These are phyloP conservation scores for Candida hungchunana DNA, from an alignment of 805 yeast species.

Conservation along the genomic window DNA sequence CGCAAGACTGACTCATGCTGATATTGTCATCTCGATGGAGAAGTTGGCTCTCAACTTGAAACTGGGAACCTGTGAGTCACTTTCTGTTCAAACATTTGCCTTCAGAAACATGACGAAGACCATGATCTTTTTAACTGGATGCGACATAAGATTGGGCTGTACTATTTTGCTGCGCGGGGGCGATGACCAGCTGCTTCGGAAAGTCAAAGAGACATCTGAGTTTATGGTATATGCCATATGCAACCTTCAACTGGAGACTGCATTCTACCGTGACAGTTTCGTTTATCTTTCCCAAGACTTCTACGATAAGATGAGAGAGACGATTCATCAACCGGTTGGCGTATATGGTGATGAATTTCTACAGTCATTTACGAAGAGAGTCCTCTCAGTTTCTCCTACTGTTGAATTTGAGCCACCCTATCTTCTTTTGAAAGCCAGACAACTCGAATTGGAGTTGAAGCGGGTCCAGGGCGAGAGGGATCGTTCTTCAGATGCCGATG, in stretches of 20 bases:
- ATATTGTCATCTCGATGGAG: conserved; percentile 81
- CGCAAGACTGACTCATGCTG: conserved; percentile 76
- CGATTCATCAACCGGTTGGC: conserved; percentile 11
- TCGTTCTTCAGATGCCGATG: conserved; percentile 17
- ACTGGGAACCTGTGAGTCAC: conserved; percentile 69
- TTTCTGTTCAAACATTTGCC: conserved; percentile 67
- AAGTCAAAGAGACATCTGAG: conserved; percentile 73
- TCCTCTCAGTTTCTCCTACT: conserved; percentile 81
- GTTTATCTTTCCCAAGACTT: conserved; percentile 43
- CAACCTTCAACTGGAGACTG: conserved; percentile 75
- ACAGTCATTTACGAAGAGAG: conserved; percentile 40
- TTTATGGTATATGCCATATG: conserved; percentile 76
- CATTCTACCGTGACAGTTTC: conserved; percentile 66
- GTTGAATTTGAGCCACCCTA: conserved; percentile 71
- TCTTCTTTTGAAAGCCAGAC: conserved; percentile 50
- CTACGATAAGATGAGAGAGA: conserved; percentile 26
- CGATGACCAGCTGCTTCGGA: conserved; percentile 52
- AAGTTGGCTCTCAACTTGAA: conserved; percentile 67
- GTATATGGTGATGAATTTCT: conserved; percentile 35
- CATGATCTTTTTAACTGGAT: conserved; percentile 75
- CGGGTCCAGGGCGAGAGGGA: conserved; percentile 25
- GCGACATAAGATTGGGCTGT: conserved; percentile 68
- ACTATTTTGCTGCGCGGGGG: conserved; percentile 87
- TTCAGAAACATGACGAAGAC: conserved; percentile 58
- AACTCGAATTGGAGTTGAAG: conserved; percentile 39